A percentile compares a stretch with the other conserved stretches of the same genome.
phyloP scores from a whole-genome alignment of 2,329 filamentous ascomycete species.

The Aspergillus ochraceoroseus region DNA sequence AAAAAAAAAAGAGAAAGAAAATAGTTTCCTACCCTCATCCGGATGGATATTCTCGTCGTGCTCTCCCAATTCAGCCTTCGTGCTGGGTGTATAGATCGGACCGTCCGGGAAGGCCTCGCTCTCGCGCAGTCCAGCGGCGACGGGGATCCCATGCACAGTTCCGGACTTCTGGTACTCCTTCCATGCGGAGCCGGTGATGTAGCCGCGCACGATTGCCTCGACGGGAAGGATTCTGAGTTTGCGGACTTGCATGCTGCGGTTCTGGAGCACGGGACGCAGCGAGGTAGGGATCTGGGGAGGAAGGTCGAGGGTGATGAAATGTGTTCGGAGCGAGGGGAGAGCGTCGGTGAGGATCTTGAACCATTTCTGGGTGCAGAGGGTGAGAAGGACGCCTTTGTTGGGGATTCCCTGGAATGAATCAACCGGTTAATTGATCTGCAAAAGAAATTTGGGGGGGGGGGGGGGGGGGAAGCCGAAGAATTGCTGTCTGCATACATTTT shows the following conservation, averaged over 20 bases:
- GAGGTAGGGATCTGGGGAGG: slow-evolving; percentile 47
- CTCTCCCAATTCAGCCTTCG: slow-evolving; percentile 73
- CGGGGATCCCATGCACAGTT: slow-evolving; percentile 72
- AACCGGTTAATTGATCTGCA: slow-evolving; percentile 12
- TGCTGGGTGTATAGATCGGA: slow-evolving; percentile 74
- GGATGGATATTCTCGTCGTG: slow-evolving; percentile 84
- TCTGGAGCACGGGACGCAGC: slow-evolving; percentile 52
- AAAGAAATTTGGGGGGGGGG: slow-evolving; percentile 40
- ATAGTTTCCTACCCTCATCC: slow-evolving; percentile 50
- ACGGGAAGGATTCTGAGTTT: slow-evolving; percentile 70
- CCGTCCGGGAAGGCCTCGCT: slow-evolving; percentile 62
- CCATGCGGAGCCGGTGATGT: slow-evolving; percentile 83
- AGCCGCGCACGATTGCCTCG: slow-evolving; percentile 82
- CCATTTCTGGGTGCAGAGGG: slow-evolving; percentile 64
- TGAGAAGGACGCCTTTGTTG: slow-evolving; percentile 63
- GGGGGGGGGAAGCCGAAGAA: slow-evolving; percentile 25
- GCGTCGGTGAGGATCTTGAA: slow-evolving; percentile 56
- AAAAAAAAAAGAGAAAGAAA: not conserved
- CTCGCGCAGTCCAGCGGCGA: slow-evolving; percentile 64
- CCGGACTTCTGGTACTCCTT: slow-evolving; percentile 67
- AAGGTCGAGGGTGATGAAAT: slow-evolving; percentile 57
- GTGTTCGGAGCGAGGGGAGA: slow-evolving; percentile 57
- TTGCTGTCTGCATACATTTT: slow-evolving; percentile 60
- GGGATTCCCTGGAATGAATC: slow-evolving; percentile 55
- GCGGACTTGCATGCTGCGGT: slow-evolving; percentile 72